Percentiles rank a stretch among this genome's conserved stretches.
Evolutionary conservation across 352 stramenopile genomes (phyloP).

Genomic region (Phytopythium kandeliae): DNA sequence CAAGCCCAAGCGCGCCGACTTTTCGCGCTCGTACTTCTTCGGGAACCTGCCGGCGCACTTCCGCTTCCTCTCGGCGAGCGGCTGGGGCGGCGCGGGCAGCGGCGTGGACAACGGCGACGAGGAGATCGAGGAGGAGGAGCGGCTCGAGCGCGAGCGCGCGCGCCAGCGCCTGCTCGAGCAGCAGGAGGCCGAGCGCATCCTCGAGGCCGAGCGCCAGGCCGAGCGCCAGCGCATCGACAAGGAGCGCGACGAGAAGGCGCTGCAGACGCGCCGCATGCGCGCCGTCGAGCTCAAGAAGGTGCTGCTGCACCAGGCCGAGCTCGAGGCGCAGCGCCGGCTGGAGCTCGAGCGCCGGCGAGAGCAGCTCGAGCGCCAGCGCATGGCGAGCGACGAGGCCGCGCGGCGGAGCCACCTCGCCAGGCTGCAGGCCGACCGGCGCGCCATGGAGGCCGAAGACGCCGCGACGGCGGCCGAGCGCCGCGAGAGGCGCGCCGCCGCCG

Average conservation of each 20-base stretch:
- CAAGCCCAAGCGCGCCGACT: slow-evolving; percentile 57
- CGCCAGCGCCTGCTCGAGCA: slow-evolving; percentile 54
- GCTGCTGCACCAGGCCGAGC: slow-evolving; percentile 40
- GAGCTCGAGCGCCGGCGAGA: slow-evolving; percentile 25
- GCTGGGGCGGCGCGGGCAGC: slow-evolving; percentile 43
- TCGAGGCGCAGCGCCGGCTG: slow-evolving; percentile 35
- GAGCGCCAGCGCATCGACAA: slow-evolving; percentile 51
- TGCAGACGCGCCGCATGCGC: slow-evolving; percentile 30
- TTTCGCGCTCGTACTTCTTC: slow-evolving; percentile 71
- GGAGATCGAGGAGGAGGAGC: slow-evolving; percentile 65
- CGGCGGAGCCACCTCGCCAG: slow-evolving; percentile 20
- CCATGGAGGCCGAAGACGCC: slow-evolving; percentile 46
- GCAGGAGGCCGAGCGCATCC: slow-evolving; percentile 49
- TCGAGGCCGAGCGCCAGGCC: slow-evolving; percentile 45
- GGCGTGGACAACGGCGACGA: slow-evolving; percentile 70
- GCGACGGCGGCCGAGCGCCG: slow-evolving; percentile 17
- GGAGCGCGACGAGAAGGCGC: slow-evolving; percentile 51
- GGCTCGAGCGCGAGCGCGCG: slow-evolving; percentile 45
- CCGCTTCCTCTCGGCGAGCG: slow-evolving; percentile 31
- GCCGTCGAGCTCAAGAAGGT: slow-evolving; percentile 23
- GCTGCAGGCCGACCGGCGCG: slow-evolving; percentile 24
- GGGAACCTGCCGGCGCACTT: slow-evolving; percentile 44
- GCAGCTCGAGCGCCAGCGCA: slow-evolving; percentile 14
- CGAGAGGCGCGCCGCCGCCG: slow-evolving; percentile 16
- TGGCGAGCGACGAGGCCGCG: slow-evolving; percentile 33